Evolutionary conservation across 164 flowering plant genomes (phyloP).

Genomic region (Brasenia schreberi): DNA sequence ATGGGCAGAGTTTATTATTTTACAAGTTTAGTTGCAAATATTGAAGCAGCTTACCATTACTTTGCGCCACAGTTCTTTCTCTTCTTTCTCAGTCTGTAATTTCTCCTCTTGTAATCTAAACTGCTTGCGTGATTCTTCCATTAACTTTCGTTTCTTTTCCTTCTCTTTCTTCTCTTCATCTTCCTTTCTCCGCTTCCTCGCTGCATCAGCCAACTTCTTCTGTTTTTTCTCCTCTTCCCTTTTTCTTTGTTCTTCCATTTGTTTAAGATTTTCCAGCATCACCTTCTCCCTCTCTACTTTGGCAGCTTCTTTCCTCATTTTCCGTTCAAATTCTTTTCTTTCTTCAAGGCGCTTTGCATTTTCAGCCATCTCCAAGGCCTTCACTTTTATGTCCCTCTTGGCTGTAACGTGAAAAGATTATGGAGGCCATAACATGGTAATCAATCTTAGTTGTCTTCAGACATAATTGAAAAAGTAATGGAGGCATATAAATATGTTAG

Average conservation of each 20-base stretch:
- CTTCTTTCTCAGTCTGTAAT: slow-evolving; percentile 30
- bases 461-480: too few relatives aligned
- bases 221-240: slow-evolving; percentile 53
- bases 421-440: too few relatives aligned
- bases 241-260: slow-evolving; percentile 39
- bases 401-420: slow-evolving; percentile 16
- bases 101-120: slow-evolving; percentile 38
- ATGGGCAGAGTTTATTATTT: too few relatives aligned
- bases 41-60: slow-evolving; percentile 15
- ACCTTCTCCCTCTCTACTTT: slow-evolving; percentile 57
- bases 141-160: slow-evolving; percentile 54
- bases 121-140: slow-evolving; percentile 34
- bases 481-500: too few relatives aligned
- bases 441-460: too few relatives aligned
- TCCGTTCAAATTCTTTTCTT: slow-evolving; percentile 73
- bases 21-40: background rate
- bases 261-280: slow-evolving; percentile 53
- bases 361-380: slow-evolving; percentile 85
- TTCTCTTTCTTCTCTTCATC: slow-evolving; percentile 62
- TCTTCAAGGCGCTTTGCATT: slow-evolving; percentile 73
- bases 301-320: slow-evolving; percentile 75
- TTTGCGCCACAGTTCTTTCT: slow-evolving; percentile 20
- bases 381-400: slow-evolving; percentile 81
- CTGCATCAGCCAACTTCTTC: slow-evolving; percentile 63
- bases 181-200: slow-evolving; percentile 64